Percentiles rank a stretch among this genome's conserved stretches.
Evolutionary conservation across 768 basidiomycete species (phyloP).

Genomic region (Phylloporus arenicola): DNA sequence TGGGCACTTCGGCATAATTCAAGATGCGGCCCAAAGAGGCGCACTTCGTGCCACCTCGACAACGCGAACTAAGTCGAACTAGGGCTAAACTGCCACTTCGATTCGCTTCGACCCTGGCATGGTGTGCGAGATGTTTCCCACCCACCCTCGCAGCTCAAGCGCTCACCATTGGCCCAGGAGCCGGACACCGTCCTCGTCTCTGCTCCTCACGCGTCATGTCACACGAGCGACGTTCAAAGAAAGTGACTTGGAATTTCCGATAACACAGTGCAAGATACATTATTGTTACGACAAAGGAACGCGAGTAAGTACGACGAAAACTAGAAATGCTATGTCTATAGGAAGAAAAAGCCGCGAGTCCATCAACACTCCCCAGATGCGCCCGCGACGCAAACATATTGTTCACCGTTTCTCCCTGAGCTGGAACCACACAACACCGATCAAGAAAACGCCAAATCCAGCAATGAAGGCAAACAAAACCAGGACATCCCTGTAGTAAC

Average conservation of each 20-base stretch:
- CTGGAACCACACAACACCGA: conserved; percentile 70
- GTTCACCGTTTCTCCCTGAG: conserved; percentile 67
- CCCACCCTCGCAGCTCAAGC: too few species aligned
- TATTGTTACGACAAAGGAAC: neutral
- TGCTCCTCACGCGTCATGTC: too few species aligned
- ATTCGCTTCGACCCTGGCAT: too few species aligned
- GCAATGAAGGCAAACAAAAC: conserved; percentile 83
- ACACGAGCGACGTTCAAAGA: too few species aligned
- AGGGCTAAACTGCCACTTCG: too few species aligned
- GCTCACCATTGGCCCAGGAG: too few species aligned
- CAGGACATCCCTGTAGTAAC: conserved; percentile 88
- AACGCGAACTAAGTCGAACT: too few species aligned
- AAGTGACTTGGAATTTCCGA: neutral
- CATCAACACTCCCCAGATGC: neutral
- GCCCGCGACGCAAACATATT: neutral
- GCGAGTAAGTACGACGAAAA: neutral
- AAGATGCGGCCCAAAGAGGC: too few species aligned
- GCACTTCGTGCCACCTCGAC: too few species aligned
- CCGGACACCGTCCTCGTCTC: too few species aligned
- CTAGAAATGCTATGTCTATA: neutral
- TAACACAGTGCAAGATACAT: neutral
- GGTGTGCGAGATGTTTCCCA: too few species aligned
- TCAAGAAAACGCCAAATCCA: conserved; percentile 69
- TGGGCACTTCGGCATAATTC: too few species aligned
- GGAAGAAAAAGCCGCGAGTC: neutral